Percentiles rank a stretch among this genome's conserved stretches.
These are phyloP conservation scores for Apiospora hydei DNA, from an alignment of 2,329 filamentous ascomycete genomes.

Conservation along the genomic window DNA sequence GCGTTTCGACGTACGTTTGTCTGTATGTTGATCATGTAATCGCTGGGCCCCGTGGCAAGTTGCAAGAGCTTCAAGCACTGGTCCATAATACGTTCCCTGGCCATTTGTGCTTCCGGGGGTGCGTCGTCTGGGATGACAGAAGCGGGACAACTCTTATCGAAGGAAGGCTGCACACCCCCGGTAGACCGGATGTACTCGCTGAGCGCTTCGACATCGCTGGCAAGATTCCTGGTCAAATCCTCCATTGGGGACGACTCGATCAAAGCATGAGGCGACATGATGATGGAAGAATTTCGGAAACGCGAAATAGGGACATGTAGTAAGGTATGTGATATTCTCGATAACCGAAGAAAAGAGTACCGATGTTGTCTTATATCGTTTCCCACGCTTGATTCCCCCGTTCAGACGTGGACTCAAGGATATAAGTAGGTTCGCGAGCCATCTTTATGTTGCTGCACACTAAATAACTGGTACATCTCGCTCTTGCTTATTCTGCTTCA, in stretches of 20 bases:
- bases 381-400: too few relatives aligned
- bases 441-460: too few relatives aligned
- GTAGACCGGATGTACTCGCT: background rate
- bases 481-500: too few relatives aligned
- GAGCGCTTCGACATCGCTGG: background rate
- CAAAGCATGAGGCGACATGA: background rate
- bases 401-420: too few relatives aligned
- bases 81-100: background rate
- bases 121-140: background rate
- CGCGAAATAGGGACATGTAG: too few relatives aligned
- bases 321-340: too few relatives aligned
- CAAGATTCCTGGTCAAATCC: background rate
- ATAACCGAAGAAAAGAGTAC: too few relatives aligned
- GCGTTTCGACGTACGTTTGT: background rate
- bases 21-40: conserved; percentile 7
- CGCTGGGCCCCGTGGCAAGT: conserved; percentile 1
- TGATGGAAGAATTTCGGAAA: background rate
- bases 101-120: background rate
- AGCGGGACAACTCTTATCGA: background rate
- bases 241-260: background rate
- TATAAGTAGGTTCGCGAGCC: too few relatives aligned
- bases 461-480: too few relatives aligned
- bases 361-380: too few relatives aligned
- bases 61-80: background rate
- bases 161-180: background rate